Evolutionary conservation across 176 grass and related monocot species (phyloP), one percentile per base, ranked within the genome.

Genomic region (Cenchrus purpureus): DNA sequence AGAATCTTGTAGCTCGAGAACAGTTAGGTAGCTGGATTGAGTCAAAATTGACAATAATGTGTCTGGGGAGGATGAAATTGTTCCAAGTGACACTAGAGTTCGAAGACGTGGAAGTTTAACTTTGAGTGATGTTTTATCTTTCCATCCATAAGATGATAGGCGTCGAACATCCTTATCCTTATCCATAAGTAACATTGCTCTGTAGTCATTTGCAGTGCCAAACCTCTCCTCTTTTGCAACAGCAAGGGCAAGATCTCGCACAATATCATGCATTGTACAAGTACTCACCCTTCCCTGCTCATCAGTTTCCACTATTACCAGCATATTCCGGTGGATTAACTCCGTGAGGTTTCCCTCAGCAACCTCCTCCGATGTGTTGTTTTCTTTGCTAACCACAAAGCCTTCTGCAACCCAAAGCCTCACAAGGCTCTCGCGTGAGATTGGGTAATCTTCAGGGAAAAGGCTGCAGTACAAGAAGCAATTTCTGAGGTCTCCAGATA

Each of bases 391-490:
- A 11, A 22, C 10, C 4, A 74, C 85, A 74, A 86, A 86, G 15
- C 85, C 85, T 86, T 86, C 85, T 56, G 85, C 85, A 65, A 81
- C 70, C 85, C 85, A 86, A 1, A 86, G 16, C 5, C 59, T 37
- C 49, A 86, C 85, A 46, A 86, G 77, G 46, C 14, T 86, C 7
- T 86, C 85, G 5, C 68, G 77, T 64, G 58, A 34, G 0, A 86
- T 73, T 0, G 5, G 22, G 17, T 87, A 57, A 31, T 87, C 78
- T 75, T 87, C 85, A 9, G 85, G 85, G 42, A 87, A 87, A 0
- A 87, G 19, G 42, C 61, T 87, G 17, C 85, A 87, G 42, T 81
- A 86, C 4, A 86, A 15, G 59, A 86, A 86, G 1, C 85, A 86
- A 60, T 74, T 86, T 74, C 59, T 86, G 7, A 86, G 85, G 0